Conservation (phyloP, 2,329 filamentous ascomycete genomes). For the Phaeosphaeria sp. region DNA sequence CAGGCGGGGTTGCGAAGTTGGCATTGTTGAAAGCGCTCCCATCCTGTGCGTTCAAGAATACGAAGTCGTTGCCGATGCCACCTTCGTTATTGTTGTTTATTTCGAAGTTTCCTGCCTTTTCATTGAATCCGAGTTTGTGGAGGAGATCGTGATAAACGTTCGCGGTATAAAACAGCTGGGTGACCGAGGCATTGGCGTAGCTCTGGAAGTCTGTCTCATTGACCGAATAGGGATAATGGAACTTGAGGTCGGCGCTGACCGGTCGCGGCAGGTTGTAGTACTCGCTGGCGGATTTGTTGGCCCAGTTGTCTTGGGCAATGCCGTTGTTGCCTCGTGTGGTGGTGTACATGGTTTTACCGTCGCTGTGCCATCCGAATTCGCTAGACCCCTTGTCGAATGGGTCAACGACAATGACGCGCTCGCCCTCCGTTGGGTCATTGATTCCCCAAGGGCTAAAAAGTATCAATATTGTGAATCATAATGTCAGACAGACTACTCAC, state of each 20-base stretch:
- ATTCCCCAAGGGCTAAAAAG: constrained; percentile 53
- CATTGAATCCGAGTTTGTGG: constrained; percentile 64
- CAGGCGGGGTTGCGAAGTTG: constrained; percentile 59
- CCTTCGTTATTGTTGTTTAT: constrained; percentile 62
- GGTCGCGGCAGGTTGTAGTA: constrained; percentile 62
- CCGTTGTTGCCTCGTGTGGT: constrained; percentile 66
- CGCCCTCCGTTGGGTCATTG: constrained; percentile 61
- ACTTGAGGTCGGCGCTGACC: constrained; percentile 50
- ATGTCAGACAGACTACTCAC: constrained; percentile 31
- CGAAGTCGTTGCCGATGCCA: constrained; percentile 59
- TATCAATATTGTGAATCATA: constrained; percentile 10
- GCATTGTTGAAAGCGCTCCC: constrained; percentile 62
- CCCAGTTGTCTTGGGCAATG: constrained; percentile 61
- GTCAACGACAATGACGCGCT: constrained; percentile 53
- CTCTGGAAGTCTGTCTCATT: constrained; percentile 28
- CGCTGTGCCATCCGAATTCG: constrained; percentile 61
- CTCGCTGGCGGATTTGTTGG: constrained; percentile 39
- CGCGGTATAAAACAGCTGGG: constrained; percentile 67
- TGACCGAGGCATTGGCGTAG: constrained; percentile 63
- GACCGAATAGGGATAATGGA: constrained; percentile 44
- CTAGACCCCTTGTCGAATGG: constrained; percentile 58
- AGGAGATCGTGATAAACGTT: constrained; percentile 67
- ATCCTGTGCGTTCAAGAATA: constrained; percentile 65
- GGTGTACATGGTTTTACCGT: constrained; percentile 57
- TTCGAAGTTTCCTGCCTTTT: constrained; percentile 67